phyloP scores from a whole-genome alignment of 2,329 filamentous ascomycete species.

The Ploettnerulaceae sp. region DNA sequence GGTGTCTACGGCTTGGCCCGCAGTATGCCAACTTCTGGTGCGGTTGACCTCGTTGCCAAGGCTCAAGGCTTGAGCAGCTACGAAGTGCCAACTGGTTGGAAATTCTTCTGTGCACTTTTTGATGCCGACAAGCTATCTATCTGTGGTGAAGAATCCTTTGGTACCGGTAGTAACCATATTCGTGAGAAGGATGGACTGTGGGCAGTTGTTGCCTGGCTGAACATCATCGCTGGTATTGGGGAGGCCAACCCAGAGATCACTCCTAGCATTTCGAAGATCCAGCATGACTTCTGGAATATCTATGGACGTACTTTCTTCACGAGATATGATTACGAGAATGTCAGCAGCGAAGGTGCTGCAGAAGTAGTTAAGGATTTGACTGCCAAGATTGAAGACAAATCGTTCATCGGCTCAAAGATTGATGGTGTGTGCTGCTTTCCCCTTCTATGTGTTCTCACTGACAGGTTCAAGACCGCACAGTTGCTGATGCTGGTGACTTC shows the following conservation, averaged over 20 bases:
- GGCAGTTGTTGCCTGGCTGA: conserved; percentile 96
- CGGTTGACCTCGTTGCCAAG: conserved; percentile 93
- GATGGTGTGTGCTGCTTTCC: conserved; percentile 46
- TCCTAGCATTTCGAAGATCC: conserved; percentile 92
- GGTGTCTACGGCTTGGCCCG: conserved; percentile 92
- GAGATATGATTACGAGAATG: conserved; percentile 95
- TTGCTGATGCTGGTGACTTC: conserved; percentile 89
- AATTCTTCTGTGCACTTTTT: conserved; percentile 96
- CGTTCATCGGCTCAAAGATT: conserved; percentile 78
- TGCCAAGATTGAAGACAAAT: conserved; percentile 66
- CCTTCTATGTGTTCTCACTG: conserved; percentile 18
- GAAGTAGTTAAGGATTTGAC: conserved; percentile 81
- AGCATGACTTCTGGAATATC: conserved; percentile 92
- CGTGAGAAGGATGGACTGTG: conserved; percentile 98
- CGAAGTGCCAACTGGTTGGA: conserved; percentile 98
- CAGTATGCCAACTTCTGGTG: conserved; percentile 95
- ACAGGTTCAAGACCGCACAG: conserved; percentile 59
- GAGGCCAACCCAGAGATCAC: conserved; percentile 73
- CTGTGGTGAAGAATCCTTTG: conserved; percentile 97
- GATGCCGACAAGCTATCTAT: conserved; percentile 95
- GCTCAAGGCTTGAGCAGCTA: conserved; percentile 88
- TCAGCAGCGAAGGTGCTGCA: conserved; percentile 84
- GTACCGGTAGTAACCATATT: conserved; percentile 97
- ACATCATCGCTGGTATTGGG: conserved; percentile 93
- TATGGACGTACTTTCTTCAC: conserved; percentile 99